phyloP scores from a whole-genome alignment of 2,329 filamentous ascomycete species.

The Aspergillus neoniger region DNA sequence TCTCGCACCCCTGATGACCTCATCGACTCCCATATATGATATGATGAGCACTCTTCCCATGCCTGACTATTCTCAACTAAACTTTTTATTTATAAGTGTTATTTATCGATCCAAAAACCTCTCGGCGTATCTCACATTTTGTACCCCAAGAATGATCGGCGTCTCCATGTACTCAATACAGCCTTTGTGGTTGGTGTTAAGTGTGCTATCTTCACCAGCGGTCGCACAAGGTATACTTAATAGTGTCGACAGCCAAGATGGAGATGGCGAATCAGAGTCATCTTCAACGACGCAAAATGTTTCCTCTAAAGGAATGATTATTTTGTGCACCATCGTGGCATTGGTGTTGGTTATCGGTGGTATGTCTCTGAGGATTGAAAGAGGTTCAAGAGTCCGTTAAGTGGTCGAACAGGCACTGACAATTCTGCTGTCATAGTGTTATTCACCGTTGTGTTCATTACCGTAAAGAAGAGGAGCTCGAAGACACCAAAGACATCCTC shows the following conservation, averaged over 20 bases:
- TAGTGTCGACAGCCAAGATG: slow-evolving; percentile 18
- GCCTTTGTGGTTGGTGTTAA: neutral
- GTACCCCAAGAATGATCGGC: no score
- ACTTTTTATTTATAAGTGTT: neutral
- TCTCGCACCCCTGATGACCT: neutral
- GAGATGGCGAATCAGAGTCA: slow-evolving; percentile 15
- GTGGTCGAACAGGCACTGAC: neutral
- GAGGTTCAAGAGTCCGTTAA: no score
- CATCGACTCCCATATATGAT: neutral
- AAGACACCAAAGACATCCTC: slow-evolving; percentile 21
- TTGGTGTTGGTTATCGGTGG: slow-evolving; percentile 24
- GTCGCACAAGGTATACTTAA: slow-evolving; percentile 17
- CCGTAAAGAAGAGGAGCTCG: slow-evolving; percentile 24
- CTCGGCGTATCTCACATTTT: neutral
- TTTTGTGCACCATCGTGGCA: slow-evolving; percentile 22
- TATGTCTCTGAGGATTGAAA: slow-evolving; percentile 6
- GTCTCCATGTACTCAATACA: slow-evolving; percentile 8
- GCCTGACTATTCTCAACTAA: neutral
- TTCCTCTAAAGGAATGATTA: slow-evolving; percentile 23
- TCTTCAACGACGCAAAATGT: slow-evolving; percentile 13
- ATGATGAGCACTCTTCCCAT: slow-evolving; percentile 1
- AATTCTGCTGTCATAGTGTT: slow-evolving; percentile 10
- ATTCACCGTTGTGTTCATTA: slow-evolving; percentile 22
- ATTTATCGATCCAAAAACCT: no score
- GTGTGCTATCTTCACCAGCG: slow-evolving; percentile 13